Evolutionary conservation across 2,329 filamentous ascomycete species (phyloP), one percentile per base, ranked within the genome.

Genomic region (Cladophialophora bantiana): DNA sequence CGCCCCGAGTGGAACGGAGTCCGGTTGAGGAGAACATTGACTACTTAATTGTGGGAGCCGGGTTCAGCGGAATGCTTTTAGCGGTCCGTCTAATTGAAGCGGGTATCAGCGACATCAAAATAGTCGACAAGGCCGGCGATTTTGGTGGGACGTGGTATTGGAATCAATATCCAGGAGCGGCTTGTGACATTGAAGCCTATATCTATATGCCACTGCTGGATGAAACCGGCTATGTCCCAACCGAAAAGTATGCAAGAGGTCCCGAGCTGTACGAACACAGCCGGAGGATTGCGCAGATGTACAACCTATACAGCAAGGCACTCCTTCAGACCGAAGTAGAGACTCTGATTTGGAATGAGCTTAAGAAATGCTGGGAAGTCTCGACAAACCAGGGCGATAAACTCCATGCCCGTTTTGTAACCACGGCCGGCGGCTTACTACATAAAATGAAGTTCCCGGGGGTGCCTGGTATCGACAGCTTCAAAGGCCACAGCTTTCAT

Each of bases 131-230:
- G 34, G 81, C 80, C 4, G 80, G 80, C 1, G 65, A 62, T 42
- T 68, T 72, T 26, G 72, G 71, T 3, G 70, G 72, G 3, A 71
- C 67, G 1, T 74, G 73, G 64, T 73, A 71, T 26, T 74, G 72
- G 72, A 73, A 73, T 50, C 48, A 68, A 9, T 74, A 73, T 55
- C 73, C 72, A 1, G 72, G 72, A 0, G 70, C 64, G n/a, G 42
- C 57, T 68, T 89, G 86, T 72, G 87, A 90, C 71, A 77, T 87
- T 2, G 87, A 90, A 74, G 80, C 81, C 59, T 88, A 68, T 54
- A 45, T 62, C 52, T 71, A 71, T 42, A 62, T 71, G 63, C 69
- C 69, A 2, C 45, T 71, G 4, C 65, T 71, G 4, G 59, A 68
- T 13, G 68, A 71, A 35, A 59, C 63, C 1, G 60, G 62, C 13